phyloP scores from a whole-genome alignment of 768 basidiomycete species.

The Suillus subluteus region DNA sequence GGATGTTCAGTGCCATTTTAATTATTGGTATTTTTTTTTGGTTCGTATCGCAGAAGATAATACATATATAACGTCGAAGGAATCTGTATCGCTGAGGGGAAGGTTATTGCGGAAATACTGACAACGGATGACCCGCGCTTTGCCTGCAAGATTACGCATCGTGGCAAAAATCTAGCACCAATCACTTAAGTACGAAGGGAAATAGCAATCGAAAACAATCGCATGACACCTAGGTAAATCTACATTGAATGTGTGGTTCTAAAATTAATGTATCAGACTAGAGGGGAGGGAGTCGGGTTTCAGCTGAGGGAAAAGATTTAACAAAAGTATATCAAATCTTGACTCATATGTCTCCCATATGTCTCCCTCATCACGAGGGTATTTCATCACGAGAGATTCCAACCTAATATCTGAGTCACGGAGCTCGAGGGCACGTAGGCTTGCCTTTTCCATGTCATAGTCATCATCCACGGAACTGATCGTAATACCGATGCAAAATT shows the following conservation, averaged over 20 bases:
- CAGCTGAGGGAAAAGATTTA: neutral
- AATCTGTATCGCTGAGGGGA: neutral
- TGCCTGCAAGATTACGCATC: neutral
- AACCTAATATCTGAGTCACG: neutral
- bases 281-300: neutral
- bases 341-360: neutral
- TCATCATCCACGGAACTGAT: neutral
- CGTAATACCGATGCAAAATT: neutral
- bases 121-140: neutral
- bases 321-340: neutral
- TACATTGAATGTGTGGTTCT: neutral
- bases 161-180: neutral
- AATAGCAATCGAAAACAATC: neutral
- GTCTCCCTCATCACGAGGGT: neutral
- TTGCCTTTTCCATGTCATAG: neutral
- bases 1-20: too few relatives aligned
- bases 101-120: neutral
- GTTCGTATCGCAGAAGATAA: neutral
- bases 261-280: neutral
- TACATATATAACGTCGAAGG: neutral
- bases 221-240: neutral
- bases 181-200: too few relatives aligned
- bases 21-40: too few relatives aligned
- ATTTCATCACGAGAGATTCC: neutral
- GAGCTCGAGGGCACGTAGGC: neutral